phyloP scores from a whole-genome alignment of 805 yeast species.

The Lipomyces kockii region DNA sequence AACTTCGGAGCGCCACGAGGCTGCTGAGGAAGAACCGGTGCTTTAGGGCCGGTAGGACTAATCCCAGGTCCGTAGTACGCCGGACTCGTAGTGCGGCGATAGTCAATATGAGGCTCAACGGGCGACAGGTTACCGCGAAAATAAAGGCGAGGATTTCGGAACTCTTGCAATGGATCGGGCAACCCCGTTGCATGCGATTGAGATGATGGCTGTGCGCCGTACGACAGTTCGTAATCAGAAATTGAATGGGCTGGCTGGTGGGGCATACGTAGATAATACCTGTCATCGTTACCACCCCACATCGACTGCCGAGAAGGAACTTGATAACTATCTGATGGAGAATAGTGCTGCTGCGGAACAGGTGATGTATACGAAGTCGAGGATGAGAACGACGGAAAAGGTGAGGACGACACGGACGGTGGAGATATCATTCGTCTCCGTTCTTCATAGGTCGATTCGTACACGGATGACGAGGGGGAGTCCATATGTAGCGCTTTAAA shows the following conservation, averaged over 20 bases:
- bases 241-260: slow-evolving; percentile 10
- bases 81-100: slow-evolving; percentile 18
- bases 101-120: slow-evolving; percentile 13
- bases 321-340: slow-evolving; percentile 8
- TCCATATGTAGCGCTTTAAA: slow-evolving; percentile 18
- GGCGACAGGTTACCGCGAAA: slow-evolving; percentile 20
- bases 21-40: not conserved
- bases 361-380: slow-evolving; percentile 10
- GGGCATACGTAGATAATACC: slow-evolving; percentile 15
- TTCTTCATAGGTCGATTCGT: slow-evolving; percentile 34
- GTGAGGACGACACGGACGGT: slow-evolving; percentile 3
- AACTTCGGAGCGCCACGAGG: not conserved
- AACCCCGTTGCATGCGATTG: slow-evolving; percentile 1
- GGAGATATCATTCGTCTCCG: slow-evolving; percentile 21
- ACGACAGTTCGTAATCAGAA: slow-evolving; percentile 10
- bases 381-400: slow-evolving; percentile 20
- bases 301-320: slow-evolving; percentile 23
- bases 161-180: slow-evolving; percentile 26
- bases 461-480: slow-evolving; percentile 12
- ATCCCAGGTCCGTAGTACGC: slow-evolving; percentile 14
- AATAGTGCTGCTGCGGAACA: slow-evolving; percentile 12
- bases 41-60: slow-evolving; percentile 9
- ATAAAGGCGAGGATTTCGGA: slow-evolving; percentile 23
- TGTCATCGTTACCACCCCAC: slow-evolving; percentile 20
- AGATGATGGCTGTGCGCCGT: slow-evolving; percentile 4